A percentile compares a stretch with the other conserved stretches of the same genome.
Evolutionary conservation across 2,329 filamentous ascomycete species (phyloP).

Genomic region (Thielaviopsis musarum): DNA sequence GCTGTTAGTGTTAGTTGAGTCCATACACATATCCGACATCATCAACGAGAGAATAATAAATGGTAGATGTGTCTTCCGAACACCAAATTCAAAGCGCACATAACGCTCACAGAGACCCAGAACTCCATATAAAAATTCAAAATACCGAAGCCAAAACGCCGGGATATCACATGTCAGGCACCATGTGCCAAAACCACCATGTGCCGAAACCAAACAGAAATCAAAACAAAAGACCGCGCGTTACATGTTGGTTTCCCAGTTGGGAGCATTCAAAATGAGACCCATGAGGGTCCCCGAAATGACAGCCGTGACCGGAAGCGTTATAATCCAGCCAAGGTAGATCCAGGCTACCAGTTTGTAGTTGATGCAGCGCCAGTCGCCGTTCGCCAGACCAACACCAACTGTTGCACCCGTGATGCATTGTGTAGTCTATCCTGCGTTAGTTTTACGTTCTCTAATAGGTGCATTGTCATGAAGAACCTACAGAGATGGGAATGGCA

Average conservation of each 20-base stretch:
- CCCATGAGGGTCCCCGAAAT: constrained; percentile 37
- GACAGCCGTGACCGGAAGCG: constrained; percentile 31
- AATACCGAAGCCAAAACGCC: neutral
- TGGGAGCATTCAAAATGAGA: constrained; percentile 35
- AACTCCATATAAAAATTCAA: neutral
- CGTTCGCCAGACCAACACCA: constrained; percentile 33
- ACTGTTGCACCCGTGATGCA: constrained; percentile 35
- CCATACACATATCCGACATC: no score
- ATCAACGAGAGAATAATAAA: no score
- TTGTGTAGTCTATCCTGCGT: constrained; percentile 26
- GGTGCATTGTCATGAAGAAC: neutral
- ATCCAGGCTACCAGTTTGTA: constrained; percentile 30
- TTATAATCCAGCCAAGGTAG: constrained; percentile 33
- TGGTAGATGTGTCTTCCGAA: no score
- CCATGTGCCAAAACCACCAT: neutral
- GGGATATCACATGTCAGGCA: neutral
- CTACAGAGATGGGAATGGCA: constrained; percentile 28
- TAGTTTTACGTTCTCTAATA: neutral
- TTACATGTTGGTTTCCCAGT: constrained; percentile 15
- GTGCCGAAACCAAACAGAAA: neutral
- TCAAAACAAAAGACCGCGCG: neutral
- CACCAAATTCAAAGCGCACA: no score
- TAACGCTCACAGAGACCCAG: no score
- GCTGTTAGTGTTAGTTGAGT: no score
- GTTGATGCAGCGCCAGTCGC: constrained; percentile 32